Conservation (phyloP, 352 stramenopile genomes). For the Aphanomyces astaci region DNA sequence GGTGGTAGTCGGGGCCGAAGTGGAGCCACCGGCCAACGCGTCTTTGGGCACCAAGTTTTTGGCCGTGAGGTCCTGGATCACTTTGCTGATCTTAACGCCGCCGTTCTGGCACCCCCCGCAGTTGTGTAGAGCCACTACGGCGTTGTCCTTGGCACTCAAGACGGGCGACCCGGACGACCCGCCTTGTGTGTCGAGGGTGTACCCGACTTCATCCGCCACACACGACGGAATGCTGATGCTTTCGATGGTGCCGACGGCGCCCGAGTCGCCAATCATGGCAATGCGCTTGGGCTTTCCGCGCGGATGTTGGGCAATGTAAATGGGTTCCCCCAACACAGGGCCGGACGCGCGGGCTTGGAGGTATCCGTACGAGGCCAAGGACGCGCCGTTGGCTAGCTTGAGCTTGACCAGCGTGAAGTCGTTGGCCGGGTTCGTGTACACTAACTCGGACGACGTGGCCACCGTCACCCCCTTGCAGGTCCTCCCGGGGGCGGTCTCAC, state of each 20-base stretch:
- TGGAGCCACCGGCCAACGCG: not conserved
- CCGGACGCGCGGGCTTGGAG: slow-evolving; percentile 34
- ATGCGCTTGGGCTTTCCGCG: slow-evolving; percentile 54
- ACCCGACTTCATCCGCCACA: slow-evolving; percentile 38
- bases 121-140: slow-evolving; percentile 55
- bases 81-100: slow-evolving; percentile 34
- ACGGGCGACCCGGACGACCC: no score
- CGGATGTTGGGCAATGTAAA: slow-evolving; percentile 63
- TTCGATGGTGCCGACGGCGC: slow-evolving; percentile 33
- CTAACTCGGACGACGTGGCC: slow-evolving; percentile 32
- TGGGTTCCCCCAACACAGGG: slow-evolving; percentile 39
- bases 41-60: not conserved
- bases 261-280: slow-evolving; percentile 33
- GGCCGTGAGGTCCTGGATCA: slow-evolving; percentile 27
- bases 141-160: slow-evolving; percentile 57
- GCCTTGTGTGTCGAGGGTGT: slow-evolving; percentile 59
- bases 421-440: slow-evolving; percentile 37
- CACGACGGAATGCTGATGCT: not conserved
- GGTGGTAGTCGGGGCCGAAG: no score
- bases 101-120: slow-evolving; percentile 37
- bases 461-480: slow-evolving; percentile 35
- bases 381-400: slow-evolving; percentile 22
- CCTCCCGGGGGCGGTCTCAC: slow-evolving; percentile 31
- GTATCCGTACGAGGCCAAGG: slow-evolving; percentile 37
- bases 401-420: slow-evolving; percentile 57